These are phyloP conservation scores for Pachysandra terminalis DNA, from an alignment of 164 flowering plant species.

Conservation along the genomic window DNA sequence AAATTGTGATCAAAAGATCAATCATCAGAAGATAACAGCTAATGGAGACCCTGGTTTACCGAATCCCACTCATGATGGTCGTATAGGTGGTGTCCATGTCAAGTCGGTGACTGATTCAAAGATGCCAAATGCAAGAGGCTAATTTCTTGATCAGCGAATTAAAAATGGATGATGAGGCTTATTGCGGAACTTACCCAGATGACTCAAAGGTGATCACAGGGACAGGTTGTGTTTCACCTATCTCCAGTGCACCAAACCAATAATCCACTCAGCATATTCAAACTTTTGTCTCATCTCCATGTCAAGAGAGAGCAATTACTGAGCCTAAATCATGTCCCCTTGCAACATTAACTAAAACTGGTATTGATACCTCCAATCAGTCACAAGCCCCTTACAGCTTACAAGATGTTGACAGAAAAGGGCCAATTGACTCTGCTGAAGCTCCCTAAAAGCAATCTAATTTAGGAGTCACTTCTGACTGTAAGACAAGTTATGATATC, in stretches of 20 bases:
- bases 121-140: constrained; percentile 17
- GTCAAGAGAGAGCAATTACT: constrained; percentile 20
- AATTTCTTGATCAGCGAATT: constrained; percentile 12
- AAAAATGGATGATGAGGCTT: constrained; percentile 22
- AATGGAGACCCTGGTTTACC: constrained; percentile 38
- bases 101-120: constrained; percentile 25
- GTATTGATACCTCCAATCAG: too few relatives aligned
- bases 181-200: constrained; percentile 18
- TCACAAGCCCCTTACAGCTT: too few relatives aligned
- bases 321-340: constrained; percentile 23
- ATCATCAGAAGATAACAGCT: constrained; percentile 21
- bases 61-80: constrained; percentile 22
- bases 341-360: constrained; percentile 18
- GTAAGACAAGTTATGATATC: constrained; percentile 16
- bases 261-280: constrained; percentile 21
- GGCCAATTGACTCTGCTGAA: constrained; percentile 18
- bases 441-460: constrained; percentile 21
- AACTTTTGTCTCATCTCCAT: constrained; percentile 19
- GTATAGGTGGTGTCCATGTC: constrained; percentile 7
- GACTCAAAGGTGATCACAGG: constrained; percentile 18
- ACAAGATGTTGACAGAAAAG: too few relatives aligned
- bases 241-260: constrained; percentile 21
- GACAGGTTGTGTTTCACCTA: constrained; percentile 15
- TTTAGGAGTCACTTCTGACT: constrained; percentile 20
- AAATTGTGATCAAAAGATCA: too few relatives aligned